phyloP scores from a whole-genome alignment of 495 filamentous ascomycete genomes.

The Trichoderma asperelloides region DNA sequence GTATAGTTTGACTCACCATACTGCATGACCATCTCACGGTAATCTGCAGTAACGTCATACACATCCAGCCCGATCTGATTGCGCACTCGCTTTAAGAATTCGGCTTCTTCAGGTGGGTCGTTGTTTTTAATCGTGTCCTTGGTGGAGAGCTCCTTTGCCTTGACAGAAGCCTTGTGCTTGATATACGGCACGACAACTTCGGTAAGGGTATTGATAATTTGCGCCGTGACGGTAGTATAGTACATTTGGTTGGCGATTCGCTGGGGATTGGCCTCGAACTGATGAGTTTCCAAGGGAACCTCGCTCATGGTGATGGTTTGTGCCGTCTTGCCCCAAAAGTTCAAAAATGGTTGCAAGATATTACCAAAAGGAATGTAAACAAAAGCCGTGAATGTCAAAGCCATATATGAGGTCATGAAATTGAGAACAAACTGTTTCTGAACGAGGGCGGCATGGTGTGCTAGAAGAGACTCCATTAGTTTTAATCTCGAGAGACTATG shows the following conservation, averaged over 20 bases:
- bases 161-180: conserved; percentile 63
- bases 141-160: conserved; percentile 63
- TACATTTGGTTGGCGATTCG: conserved; percentile 87
- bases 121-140: conserved; percentile 38
- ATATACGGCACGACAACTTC: conserved; percentile 81
- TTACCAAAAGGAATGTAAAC: conserved; percentile 93
- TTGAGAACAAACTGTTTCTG: conserved; percentile 92
- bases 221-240: conserved; percentile 94
- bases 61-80: conserved; percentile 75
- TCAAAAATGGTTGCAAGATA: conserved; percentile 78
- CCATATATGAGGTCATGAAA: conserved; percentile 93
- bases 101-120: conserved; percentile 64
- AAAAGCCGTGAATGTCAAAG: conserved; percentile 88
- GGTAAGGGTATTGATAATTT: conserved; percentile 78
- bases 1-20: conserved; percentile 31
- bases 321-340: conserved; percentile 73
- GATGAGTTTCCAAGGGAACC: conserved; percentile 53
- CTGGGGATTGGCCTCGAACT: conserved; percentile 77
- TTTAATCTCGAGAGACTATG: background rate
- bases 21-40: conserved; percentile 93
- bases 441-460: conserved; percentile 71
- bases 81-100: conserved; percentile 72
- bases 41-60: conserved; percentile 82
- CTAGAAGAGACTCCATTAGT: conserved; percentile 13
- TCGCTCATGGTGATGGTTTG: conserved; percentile 65